These are phyloP conservation scores for Psophocarpus tetragonolobus DNA, from an alignment of 306 rosid species.

Conservation along the genomic window DNA sequence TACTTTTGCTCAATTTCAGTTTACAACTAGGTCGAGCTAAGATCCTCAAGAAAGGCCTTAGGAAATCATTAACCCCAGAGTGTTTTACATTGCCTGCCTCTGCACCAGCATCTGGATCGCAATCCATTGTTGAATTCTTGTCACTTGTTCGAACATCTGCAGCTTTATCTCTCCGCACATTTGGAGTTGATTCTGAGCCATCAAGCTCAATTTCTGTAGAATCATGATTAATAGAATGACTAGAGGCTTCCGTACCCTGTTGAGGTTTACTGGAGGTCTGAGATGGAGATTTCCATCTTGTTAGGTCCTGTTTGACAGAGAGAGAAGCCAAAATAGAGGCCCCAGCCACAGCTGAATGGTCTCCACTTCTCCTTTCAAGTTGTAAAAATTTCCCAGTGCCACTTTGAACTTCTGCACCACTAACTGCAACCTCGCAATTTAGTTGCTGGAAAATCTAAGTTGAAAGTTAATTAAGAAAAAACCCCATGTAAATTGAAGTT, in stretches of 20 bases:
- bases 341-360: constrained; percentile 87
- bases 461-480: constrained; percentile 49
- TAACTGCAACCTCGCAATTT: constrained; percentile 51
- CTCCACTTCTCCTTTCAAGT: constrained; percentile 74
- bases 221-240: constrained; percentile 57
- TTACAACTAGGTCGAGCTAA: constrained; percentile 86
- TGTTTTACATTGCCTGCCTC: constrained; percentile 97
- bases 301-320: constrained; percentile 61
- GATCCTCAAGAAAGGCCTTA: constrained; percentile 91
- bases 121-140: constrained; percentile 60
- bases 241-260: constrained; percentile 54
- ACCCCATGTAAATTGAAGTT: constrained; percentile 23
- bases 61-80: constrained; percentile 95
- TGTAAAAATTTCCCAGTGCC: constrained; percentile 59
- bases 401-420: constrained; percentile 61
- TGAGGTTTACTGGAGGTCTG: constrained; percentile 52
- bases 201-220: constrained; percentile 67
- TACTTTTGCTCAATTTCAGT: constrained; percentile 94
- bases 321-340: constrained; percentile 93
- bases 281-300: constrained; percentile 70
- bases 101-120: constrained; percentile 60
- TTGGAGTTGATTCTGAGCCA: constrained; percentile 63
- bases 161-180: constrained; percentile 59
- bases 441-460: constrained; percentile 73
- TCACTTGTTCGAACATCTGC: constrained; percentile 54